Base-by-base conservation (phyloP, 2,329 filamentous ascomycete species). In the Conoideocrella luteorostrata region DNA sequence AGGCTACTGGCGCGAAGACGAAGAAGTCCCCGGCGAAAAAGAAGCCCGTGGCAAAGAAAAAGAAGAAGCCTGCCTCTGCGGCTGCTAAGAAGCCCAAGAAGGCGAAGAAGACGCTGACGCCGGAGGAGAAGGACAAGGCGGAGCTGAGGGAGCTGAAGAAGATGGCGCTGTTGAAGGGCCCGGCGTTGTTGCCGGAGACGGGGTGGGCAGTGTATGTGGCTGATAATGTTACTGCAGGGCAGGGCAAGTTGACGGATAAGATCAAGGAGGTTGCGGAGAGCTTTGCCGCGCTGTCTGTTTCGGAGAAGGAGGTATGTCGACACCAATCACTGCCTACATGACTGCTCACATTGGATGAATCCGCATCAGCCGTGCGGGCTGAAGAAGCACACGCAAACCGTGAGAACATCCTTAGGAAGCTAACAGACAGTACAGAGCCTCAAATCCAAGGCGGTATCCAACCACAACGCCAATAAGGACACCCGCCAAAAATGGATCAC, bases 51-150 rank as follows among this genome's bases (percentile, higher is more conserved):
- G 65, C 29, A 59, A 57, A 17, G 66, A 59, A 43, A 72, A 68
- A 36, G 80, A 39, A 78, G 78, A 67, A 78, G 55, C 72, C 69
- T 13, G 71, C 80, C 48, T 70, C 71, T n/a, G 70, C 70, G 21
- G 65, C 71, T n/a, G 65, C 63, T 23, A 81, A 80, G 63, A 80
- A 78, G 57, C 59, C 66, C 6, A 83, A 43, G 37, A 48, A 47
- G n/a, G 17, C 35, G n/a, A 43, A 38, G 39, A 68, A 63, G 63
- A 47, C 30, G 20, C 42, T 63, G 46, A 64, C 61, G 22, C 62
- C 63, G 2, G 68, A 72, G 58, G 51, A 67, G 50, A 58, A 66
- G 58, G 51, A 56, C 15, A 60, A 59, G 50, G 33, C 57, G 10
- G 52, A 62, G 48, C 49, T 65, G 39, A 53, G 46, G 36, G 53